A percentile compares a stretch with the other conserved stretches of the same genome.
Evolutionary conservation across 148 eudicot genomes (phyloP).

Genomic region (Euryodendron excelsum): DNA sequence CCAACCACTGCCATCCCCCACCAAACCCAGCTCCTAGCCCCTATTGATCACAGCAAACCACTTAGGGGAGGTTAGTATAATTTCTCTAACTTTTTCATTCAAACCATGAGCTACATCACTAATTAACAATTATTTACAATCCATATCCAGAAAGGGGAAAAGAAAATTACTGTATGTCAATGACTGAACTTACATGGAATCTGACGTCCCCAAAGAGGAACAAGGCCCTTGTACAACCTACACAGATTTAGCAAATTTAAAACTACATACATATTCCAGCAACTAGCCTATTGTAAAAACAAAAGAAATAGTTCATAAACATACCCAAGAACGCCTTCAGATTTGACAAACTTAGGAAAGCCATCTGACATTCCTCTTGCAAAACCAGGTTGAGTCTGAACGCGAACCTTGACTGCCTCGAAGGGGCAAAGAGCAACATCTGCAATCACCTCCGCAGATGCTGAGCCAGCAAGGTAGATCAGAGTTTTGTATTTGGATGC

Average conservation of each 20-base stretch:
- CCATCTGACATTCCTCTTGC: constrained; percentile 72
- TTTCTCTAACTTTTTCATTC: background rate
- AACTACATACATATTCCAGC: background rate
- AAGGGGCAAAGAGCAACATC: constrained; percentile 71
- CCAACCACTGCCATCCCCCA: too few relatives aligned
- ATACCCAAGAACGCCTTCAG: constrained; percentile 64
- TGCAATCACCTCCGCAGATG: constrained; percentile 77
- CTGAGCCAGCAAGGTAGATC: constrained; percentile 67
- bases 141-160: background rate
- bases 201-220: constrained; percentile 28
- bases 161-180: background rate
- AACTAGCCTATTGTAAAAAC: background rate
- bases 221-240: constrained; percentile 39
- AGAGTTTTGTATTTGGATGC: constrained; percentile 62
- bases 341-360: constrained; percentile 50
- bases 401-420: constrained; percentile 78
- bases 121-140: background rate
- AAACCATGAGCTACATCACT: background rate
- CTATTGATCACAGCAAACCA: too few relatives aligned
- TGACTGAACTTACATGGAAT: constrained; percentile 46
- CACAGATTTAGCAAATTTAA: background rate
- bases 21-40: too few relatives aligned
- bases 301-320: background rate
- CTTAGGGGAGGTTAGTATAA: too few relatives aligned
- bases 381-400: constrained; percentile 74